Percentiles rank a stretch among this genome's conserved stretches.
Evolutionary conservation across 1,139 yeast species (phyloP).

Genomic region (Yamadazyma mexicana): DNA sequence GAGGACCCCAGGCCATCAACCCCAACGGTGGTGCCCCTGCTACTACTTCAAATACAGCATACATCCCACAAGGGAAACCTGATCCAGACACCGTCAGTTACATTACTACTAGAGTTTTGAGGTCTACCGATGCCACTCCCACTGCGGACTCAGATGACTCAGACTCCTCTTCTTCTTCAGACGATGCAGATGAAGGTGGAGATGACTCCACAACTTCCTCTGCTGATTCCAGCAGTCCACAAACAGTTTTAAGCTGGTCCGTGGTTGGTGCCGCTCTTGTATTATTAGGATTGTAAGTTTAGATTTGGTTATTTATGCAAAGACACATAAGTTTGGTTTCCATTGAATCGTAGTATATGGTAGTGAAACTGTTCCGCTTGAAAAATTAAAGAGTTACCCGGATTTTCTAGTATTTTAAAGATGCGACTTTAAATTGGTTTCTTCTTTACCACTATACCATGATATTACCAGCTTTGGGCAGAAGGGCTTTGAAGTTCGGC

Average conservation of each 20-base stretch:
- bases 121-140: constrained; percentile 9
- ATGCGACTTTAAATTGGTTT: no score
- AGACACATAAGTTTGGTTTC: background rate
- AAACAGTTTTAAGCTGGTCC: background rate
- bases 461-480: background rate
- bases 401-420: no score
- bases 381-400: no score
- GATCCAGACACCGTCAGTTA: constrained; percentile 19
- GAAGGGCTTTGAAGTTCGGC: background rate
- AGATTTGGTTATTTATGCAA: constrained; percentile 1
- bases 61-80: constrained; percentile 12
- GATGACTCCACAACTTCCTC: background rate
- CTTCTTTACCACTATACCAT: background rate
- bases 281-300: constrained; percentile 5
- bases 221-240: no score
- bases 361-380: no score
- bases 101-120: constrained; percentile 19
- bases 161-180: constrained; percentile 1
- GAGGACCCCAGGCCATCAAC: constrained; percentile 5
- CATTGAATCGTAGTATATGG: background rate
- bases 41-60: constrained; percentile 9
- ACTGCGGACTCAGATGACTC: constrained; percentile 3
- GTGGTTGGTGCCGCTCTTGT: constrained; percentile 1
- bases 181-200: no score
- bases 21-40: constrained; percentile 8